Percentiles rank a stretch among this genome's conserved stretches.
Conservation (phyloP, 1,284 basidiomycete species). For the Heterobasidion parviporum region DNA sequence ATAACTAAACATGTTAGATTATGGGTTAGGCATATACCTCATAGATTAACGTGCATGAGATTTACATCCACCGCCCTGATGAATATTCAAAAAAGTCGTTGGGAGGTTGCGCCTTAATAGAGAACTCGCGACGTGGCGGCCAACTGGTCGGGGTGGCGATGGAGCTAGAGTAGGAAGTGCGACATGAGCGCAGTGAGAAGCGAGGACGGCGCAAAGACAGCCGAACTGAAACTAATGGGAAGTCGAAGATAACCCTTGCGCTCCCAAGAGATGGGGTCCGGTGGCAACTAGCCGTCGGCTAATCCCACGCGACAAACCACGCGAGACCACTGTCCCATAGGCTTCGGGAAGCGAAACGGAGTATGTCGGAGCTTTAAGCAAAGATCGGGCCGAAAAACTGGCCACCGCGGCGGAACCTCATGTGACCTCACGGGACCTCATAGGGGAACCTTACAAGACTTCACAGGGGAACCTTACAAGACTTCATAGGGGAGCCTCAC, state of each 20-base stretch:
- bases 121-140: slow-evolving; percentile 22
- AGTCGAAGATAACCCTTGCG: background rate
- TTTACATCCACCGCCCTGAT: slow-evolving; percentile 36
- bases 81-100: slow-evolving; percentile 33
- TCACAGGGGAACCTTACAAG: too few species aligned
- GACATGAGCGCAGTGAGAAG: background rate
- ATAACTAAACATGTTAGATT: slow-evolving; percentile 23
- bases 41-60: slow-evolving; percentile 20
- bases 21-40: slow-evolving; percentile 19
- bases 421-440: too few species aligned
- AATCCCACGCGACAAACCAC: too few species aligned
- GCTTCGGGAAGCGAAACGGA: too few species aligned
- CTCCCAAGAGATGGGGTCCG: too few species aligned
- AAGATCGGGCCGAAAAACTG: too few species aligned
- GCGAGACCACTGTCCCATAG: too few species aligned
- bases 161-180: background rate
- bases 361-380: too few species aligned
- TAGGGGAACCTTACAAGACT: too few species aligned
- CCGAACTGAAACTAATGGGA: background rate
- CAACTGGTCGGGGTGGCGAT: background rate
- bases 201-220: background rate
- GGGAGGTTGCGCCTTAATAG: slow-evolving; percentile 20
- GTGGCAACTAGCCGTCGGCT: too few species aligned
- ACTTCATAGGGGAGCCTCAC: too few species aligned
- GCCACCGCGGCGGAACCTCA: too few species aligned